A percentile compares a stretch with the other conserved stretches of the same genome.
Evolutionary conservation across 495 filamentous ascomycete species (phyloP).

Genomic region (Neurospora sp.): DNA sequence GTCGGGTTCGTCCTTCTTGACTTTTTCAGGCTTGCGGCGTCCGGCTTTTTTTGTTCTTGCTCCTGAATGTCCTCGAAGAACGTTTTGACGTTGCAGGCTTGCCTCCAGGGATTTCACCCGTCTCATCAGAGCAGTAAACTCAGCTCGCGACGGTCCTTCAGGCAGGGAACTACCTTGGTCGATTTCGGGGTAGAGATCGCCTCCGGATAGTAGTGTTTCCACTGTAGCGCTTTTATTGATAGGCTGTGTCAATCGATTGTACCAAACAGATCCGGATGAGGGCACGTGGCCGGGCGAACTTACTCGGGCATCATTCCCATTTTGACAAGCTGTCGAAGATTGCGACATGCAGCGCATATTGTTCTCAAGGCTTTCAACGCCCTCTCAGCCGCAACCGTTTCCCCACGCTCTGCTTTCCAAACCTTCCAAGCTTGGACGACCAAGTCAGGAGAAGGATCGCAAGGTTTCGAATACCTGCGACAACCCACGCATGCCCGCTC

Average conservation of each 20-base stretch:
- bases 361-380: neutral
- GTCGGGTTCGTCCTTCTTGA: neutral
- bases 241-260: neutral
- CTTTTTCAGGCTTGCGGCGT: neutral
- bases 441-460: neutral
- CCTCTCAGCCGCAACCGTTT: neutral
- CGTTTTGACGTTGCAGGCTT: neutral
- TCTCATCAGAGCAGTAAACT: neutral
- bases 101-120: neutral
- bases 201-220: neutral
- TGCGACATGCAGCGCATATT: neutral
- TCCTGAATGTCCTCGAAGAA: neutral
- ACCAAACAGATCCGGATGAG: neutral
- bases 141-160: neutral
- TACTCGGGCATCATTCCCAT: neutral
- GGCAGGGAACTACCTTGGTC: neutral
- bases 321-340: neutral
- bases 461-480: neutral
- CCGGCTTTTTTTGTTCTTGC: neutral
- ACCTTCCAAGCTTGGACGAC: neutral
- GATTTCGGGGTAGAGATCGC: neutral
- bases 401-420: neutral
- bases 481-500: neutral
- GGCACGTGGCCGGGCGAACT: neutral
- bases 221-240: neutral